Conservation (phyloP, 352 stramenopile species). For the Thraustochytrium striatum region DNA sequence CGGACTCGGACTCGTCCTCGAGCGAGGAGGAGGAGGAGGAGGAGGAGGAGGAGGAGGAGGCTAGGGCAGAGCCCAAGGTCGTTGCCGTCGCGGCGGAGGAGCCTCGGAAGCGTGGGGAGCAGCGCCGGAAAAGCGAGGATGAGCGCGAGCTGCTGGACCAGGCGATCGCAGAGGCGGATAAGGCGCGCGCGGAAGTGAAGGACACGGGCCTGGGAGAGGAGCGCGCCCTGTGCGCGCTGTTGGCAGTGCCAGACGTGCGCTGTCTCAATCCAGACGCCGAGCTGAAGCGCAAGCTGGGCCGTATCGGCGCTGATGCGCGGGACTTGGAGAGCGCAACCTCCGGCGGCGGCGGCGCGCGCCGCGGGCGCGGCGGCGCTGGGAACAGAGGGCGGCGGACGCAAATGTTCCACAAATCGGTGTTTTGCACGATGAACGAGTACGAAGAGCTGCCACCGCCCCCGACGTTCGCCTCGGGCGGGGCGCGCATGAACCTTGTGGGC, state of each 20-base stretch:
- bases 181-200: background rate
- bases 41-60: background rate
- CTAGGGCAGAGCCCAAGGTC: background rate
- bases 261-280: constrained; percentile 33
- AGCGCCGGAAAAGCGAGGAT: background rate
- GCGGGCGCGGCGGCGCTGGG: background rate
- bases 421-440: constrained; percentile 37
- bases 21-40: background rate
- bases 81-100: background rate
- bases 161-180: constrained; percentile 9
- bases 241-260: background rate
- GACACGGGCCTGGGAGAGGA: background rate
- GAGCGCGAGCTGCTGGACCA: background rate
- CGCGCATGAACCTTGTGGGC: constrained; percentile 19
- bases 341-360: background rate
- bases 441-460: background rate
- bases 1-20: background rate
- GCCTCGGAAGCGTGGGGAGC: background rate
- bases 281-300: constrained; percentile 27
- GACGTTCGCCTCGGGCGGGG: constrained; percentile 27
- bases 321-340: background rate
- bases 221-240: background rate
- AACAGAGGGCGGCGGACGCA: background rate
- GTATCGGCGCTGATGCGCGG: background rate
- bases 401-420: background rate